Evolutionary conservation across 1,284 basidiomycete genomes (phyloP).

Genomic region (Tilletia indica): DNA sequence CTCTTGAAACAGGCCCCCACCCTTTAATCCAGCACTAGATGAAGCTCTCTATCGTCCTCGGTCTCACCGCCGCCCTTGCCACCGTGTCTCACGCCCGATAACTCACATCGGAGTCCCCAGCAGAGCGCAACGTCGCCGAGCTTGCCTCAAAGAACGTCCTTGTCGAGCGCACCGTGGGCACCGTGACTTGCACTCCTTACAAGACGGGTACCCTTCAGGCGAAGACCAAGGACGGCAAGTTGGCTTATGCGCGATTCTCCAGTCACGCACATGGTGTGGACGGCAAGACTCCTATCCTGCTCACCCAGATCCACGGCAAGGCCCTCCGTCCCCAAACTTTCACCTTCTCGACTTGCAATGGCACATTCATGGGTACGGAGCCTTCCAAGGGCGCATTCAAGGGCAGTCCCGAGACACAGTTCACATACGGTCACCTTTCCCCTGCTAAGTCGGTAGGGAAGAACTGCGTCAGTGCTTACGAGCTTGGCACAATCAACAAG

Average conservation of each 20-base stretch:
- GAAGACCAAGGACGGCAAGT: background rate
- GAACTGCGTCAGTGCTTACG: background rate
- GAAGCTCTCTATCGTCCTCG: no score
- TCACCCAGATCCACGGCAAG: conserved; percentile 1
- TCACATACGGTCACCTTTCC: conserved; percentile 6
- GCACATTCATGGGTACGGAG: conserved; percentile 10
- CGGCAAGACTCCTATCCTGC: background rate
- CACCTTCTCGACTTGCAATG: conserved; percentile 9
- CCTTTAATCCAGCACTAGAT: no score
- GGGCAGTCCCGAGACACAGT: background rate
- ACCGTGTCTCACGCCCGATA: no score
- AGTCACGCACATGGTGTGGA: background rate
- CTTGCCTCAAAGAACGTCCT: no score
- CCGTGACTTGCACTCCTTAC: conserved; percentile 8
- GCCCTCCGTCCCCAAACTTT: conserved; percentile 1
- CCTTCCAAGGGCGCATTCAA: conserved; percentile 5
- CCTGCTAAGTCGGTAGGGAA: background rate
- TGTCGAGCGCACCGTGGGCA: no score
- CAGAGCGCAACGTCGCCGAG: conserved; percentile 10
- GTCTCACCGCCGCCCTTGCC: no score
- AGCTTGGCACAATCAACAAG: background rate
- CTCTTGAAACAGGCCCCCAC: no score
- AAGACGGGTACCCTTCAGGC: conserved; percentile 13
- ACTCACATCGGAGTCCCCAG: background rate
- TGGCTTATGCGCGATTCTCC: conserved; percentile 7